Percentiles rank a stretch among this genome's conserved stretches.
Conservation (phyloP, 129 eudicot species). For the Helianthus annuus region HanXRQr2.0-SUNRISE NC_035435.2:127924224-127924723, state of each 20-base stretch:
- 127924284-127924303: neutral
- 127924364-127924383: slow-evolving; percentile 33
- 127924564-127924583: slow-evolving; percentile 70
- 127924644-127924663: slow-evolving; percentile 58
- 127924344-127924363: slow-evolving; percentile 27
- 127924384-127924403: neutral
- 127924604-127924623: slow-evolving; percentile 57
- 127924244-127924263: neutral
- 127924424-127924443: neutral
- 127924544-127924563: slow-evolving; percentile 25
- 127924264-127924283: slow-evolving; percentile 10
- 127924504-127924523: slow-evolving; percentile 31
- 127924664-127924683: slow-evolving; percentile 76
- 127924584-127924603: slow-evolving; percentile 71
- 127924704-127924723: slow-evolving; percentile 75
- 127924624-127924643: slow-evolving; percentile 65
- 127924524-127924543: slow-evolving; percentile 39
- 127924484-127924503: slow-evolving; percentile 20
- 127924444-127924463: neutral
- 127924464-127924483: neutral
- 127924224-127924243: slow-evolving; percentile 22
- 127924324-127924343: slow-evolving; percentile 32
- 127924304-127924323: slow-evolving; percentile 29
- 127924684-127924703: slow-evolving; percentile 71
- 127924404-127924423: slow-evolving; percentile 15